phyloP scores from a whole-genome alignment of 257 asterid species.

The Prunella vulgaris region DNA sequence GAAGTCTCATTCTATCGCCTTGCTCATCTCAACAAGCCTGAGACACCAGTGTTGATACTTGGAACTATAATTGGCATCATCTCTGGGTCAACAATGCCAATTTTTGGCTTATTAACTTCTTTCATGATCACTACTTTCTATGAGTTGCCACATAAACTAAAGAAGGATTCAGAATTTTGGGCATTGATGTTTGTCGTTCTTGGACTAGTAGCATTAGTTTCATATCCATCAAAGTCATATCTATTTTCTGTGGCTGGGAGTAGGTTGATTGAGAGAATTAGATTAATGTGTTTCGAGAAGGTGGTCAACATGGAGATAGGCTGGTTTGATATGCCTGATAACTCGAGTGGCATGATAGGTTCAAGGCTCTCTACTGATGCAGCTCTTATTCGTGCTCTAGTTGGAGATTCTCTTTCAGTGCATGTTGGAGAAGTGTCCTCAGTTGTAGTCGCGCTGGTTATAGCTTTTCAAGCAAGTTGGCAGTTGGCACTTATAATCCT shows the following conservation, averaged over 20 bases:
- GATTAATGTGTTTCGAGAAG: conserved; percentile 41
- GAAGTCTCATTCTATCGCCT: conserved; percentile 36
- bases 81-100: conserved; percentile 39
- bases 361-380: conserved; percentile 57
- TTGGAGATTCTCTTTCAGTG: conserved; percentile 41
- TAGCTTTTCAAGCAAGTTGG: conserved; percentile 59
- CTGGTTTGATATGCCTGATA: conserved; percentile 44
- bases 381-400: conserved; percentile 38
- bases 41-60: conserved; percentile 30
- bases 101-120: conserved; percentile 33
- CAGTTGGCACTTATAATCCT: conserved; percentile 41
- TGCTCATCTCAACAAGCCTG: conserved; percentile 44
- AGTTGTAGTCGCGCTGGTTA: conserved; percentile 28
- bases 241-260: conserved; percentile 41
- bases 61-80: conserved; percentile 32
- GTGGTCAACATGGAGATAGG: conserved; percentile 48
- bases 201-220: conserved; percentile 26
- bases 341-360: conserved; percentile 43
- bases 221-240: conserved; percentile 24
- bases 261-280: conserved; percentile 36
- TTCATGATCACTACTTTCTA: conserved; percentile 31
- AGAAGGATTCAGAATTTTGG: conserved; percentile 41
- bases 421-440: conserved; percentile 33
- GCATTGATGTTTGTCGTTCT: conserved; percentile 37
- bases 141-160: conserved; percentile 35